These are phyloP conservation scores for Saururus chinensis DNA, from an alignment of 164 flowering plant species.

Conservation along the genomic window DNA sequence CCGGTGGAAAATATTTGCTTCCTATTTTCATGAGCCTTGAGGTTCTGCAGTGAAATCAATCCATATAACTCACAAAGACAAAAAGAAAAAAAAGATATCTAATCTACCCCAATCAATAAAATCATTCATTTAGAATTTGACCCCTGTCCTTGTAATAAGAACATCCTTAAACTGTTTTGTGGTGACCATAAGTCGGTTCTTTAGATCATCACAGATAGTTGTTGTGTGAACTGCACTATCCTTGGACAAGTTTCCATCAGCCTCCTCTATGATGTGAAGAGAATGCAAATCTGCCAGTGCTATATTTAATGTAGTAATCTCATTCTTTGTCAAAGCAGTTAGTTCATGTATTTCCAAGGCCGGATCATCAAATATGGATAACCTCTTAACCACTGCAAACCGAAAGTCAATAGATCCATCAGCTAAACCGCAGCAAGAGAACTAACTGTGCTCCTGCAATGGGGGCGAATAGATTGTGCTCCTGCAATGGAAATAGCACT, in stretches of 20 bases:
- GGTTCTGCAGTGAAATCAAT: slow-evolving; percentile 34
- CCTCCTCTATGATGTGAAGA: slow-evolving; percentile 52
- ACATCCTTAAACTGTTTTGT: slow-evolving; percentile 81
- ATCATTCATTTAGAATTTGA: no score
- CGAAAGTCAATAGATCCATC: no score
- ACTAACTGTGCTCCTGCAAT: no score
- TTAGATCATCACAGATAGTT: slow-evolving; percentile 75
- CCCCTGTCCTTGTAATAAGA: slow-evolving; percentile 68
- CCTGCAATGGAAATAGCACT: no score
- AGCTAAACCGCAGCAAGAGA: no score
- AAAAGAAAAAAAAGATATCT: not conserved
- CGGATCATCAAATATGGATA: slow-evolving; percentile 86
- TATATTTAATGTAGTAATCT: slow-evolving; percentile 50
- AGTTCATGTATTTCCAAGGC: slow-evolving; percentile 69
- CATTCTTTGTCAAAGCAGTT: slow-evolving; percentile 60
- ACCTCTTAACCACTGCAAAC: slow-evolving; percentile 63
- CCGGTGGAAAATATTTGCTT: no score
- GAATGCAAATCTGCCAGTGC: slow-evolving; percentile 66
- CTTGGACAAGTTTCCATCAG: no score
- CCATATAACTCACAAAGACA: not conserved
- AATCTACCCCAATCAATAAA: not conserved
- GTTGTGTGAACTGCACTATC: slow-evolving; percentile 64
- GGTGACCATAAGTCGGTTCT: slow-evolving; percentile 66
- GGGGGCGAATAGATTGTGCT: no score
- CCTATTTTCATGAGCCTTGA: slow-evolving; percentile 89